A percentile compares a stretch with the other conserved stretches of the same genome.
Evolutionary conservation across 306 rosid species (phyloP).

Genomic region (Nissolia schottii): DNA sequence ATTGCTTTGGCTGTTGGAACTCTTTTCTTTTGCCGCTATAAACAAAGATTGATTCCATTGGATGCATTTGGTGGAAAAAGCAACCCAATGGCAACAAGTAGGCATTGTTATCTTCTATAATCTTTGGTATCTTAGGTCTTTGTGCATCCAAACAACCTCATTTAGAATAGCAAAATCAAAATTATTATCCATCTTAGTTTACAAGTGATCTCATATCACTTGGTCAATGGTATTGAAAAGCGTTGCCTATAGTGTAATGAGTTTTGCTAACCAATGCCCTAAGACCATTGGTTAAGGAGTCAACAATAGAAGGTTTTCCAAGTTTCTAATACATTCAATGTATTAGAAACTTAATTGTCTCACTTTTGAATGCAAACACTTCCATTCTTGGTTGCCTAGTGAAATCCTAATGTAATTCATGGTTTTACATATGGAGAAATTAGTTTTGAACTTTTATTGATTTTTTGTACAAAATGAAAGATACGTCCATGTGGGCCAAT

Average conservation of each 20-base stretch:
- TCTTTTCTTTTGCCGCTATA: conserved; percentile 38
- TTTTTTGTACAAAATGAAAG: not conserved
- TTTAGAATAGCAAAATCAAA: not conserved
- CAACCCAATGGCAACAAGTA: conserved; percentile 50
- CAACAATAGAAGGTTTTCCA: too few relatives aligned
- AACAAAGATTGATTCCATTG: conserved; percentile 37
- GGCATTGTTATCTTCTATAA: conserved; percentile 23
- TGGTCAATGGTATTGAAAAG: not conserved
- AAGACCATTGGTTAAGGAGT: too few relatives aligned
- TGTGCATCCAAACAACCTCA: not conserved
- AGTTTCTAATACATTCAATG: too few relatives aligned
- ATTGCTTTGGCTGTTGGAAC: conserved; percentile 49
- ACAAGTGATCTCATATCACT: not conserved
- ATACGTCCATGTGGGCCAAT: not conserved
- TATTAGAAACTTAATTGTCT: too few relatives aligned
- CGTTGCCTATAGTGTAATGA: too few relatives aligned
- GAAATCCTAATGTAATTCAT: not conserved
- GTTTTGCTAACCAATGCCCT: too few relatives aligned
- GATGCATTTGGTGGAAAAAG: conserved; percentile 44
- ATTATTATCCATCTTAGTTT: not conserved
- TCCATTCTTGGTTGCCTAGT: too few relatives aligned
- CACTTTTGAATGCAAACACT: too few relatives aligned
- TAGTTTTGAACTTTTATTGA: not conserved
- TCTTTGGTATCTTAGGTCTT: conserved; percentile 8
- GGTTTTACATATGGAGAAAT: not conserved